These are phyloP conservation scores for Neurospora discreta DNA, from an alignment of 495 filamentous ascomycete species.

Conservation along the genomic window DNA sequence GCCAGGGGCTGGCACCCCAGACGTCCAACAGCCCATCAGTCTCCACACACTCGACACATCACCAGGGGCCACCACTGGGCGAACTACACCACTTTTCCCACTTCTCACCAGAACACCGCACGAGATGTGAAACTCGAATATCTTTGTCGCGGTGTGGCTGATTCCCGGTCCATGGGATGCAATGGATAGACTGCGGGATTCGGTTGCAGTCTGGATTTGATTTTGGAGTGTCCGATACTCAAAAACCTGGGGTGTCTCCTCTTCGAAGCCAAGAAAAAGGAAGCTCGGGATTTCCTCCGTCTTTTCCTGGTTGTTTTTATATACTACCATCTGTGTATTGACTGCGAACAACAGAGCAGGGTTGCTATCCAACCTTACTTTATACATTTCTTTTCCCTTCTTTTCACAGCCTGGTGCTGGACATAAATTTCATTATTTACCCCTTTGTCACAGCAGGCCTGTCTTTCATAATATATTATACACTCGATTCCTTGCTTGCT, in stretches of 20 bases:
- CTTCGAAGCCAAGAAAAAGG: neutral
- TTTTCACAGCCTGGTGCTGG: neutral
- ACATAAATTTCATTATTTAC: neutral
- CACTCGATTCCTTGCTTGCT: neutral
- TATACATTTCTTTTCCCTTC: neutral
- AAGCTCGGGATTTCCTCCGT: neutral
- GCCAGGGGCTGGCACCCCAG: neutral
- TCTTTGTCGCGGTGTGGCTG: neutral
- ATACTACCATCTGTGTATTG: neutral
- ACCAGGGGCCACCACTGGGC: neutral
- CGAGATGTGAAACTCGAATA: neutral
- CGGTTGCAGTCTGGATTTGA: neutral
- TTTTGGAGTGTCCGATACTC: neutral
- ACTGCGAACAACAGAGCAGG: neutral
- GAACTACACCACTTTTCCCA: neutral
- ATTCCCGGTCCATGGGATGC: neutral
- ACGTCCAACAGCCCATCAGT: neutral
- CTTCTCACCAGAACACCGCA: neutral
- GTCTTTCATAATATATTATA: neutral
- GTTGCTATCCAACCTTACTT: neutral
- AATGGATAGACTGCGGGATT: neutral
- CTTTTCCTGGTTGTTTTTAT: neutral
- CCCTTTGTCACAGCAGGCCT: neutral
- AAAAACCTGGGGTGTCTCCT: neutral
- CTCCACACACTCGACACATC: neutral